Base-by-base conservation (phyloP, 2,329 filamentous ascomycete genomes). In the Hymenoscyphus infarciens region DNA sequence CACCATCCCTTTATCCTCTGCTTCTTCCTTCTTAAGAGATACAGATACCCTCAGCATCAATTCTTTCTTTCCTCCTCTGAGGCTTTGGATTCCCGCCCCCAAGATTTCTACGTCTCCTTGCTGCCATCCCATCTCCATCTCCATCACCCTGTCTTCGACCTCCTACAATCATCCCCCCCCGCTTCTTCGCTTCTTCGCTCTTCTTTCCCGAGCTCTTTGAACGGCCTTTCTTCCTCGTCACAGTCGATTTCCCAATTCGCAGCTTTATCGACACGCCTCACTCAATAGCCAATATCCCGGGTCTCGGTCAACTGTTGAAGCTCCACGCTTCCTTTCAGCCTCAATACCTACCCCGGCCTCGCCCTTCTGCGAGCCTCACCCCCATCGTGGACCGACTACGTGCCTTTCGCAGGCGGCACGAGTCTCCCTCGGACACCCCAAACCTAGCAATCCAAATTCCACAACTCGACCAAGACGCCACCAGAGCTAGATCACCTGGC, bases 351-450 rank as follows among this genome's bases (percentile, higher is more conserved):
- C n/a, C 27, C 49, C 49, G 27, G 15, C 49, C 49, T 53, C 49
- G 49, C 27, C 13, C 49, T 57, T 45, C 6, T 60, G 22, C 62
- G 61, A 63, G 45, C 60, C 68, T 59, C 61, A 60, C 25, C 42
- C 60, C 56, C 62, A 56, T 61, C 63, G 70, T 73, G 68, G 70
- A 73, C 56, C 67, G 71, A 64, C 45, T 74, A 65, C 70, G 70
- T 49, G 72, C 68, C 59, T 72, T 73, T 61, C 66, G 69, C 45
- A 68, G 71, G 66, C 71, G 68, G 53, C 68, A 67, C 61, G 67
- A 70, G 66, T 68, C 68, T 54, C 67, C 67, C 8, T 64, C 67
- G 22, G 56, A 65, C 22, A 52, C 67, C 29, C 55, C 64, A 27
- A 59, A 58, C 8, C 27, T 57, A 19, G 39, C 22, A 10, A 66